Evolutionary conservation across 192 early-diverging fungal genomes (phyloP).

Genomic region (Coemansia sp.): DNA sequence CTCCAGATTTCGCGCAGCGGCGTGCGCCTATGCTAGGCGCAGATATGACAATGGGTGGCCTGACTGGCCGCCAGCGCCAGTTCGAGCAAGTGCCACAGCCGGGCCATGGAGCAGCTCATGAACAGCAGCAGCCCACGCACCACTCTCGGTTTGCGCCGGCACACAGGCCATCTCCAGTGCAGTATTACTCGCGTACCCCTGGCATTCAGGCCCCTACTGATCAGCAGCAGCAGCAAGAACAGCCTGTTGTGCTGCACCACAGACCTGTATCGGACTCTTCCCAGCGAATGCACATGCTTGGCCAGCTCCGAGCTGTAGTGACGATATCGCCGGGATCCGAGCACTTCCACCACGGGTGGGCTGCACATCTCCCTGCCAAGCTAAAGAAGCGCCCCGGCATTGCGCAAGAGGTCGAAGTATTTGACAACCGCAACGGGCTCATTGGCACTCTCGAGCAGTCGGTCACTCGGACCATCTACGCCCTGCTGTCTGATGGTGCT

Average conservation of each 20-base stretch:
- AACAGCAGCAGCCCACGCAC: not conserved
- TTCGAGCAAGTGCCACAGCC: not conserved
- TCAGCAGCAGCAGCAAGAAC: not conserved
- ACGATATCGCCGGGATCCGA: constrained; percentile 31
- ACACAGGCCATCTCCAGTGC: not conserved
- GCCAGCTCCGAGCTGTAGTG: constrained; percentile 40
- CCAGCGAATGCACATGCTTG: constrained; percentile 39
- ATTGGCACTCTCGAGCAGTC: constrained; percentile 47
- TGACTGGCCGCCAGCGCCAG: not conserved
- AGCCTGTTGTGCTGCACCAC: not conserved
- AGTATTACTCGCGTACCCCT: not conserved
- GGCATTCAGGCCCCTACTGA: not conserved
- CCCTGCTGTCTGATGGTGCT: constrained; percentile 23
- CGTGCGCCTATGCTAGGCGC: not conserved
- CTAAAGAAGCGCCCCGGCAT: constrained; percentile 30
- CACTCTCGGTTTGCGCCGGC: not conserved
- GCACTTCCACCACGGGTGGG: constrained; percentile 22
- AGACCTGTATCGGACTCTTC: not conserved
- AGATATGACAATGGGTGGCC: not conserved
- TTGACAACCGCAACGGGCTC: constrained; percentile 20
- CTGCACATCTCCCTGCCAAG: constrained; percentile 24
- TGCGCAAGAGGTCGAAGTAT: constrained; percentile 32
- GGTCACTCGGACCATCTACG: constrained; percentile 27
- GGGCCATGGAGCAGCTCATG: not conserved
- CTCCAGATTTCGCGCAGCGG: not conserved